These are phyloP conservation scores for Sequoiadendron giganteum DNA, from an alignment of 75 land plant species.

Conservation along the genomic window DNA sequence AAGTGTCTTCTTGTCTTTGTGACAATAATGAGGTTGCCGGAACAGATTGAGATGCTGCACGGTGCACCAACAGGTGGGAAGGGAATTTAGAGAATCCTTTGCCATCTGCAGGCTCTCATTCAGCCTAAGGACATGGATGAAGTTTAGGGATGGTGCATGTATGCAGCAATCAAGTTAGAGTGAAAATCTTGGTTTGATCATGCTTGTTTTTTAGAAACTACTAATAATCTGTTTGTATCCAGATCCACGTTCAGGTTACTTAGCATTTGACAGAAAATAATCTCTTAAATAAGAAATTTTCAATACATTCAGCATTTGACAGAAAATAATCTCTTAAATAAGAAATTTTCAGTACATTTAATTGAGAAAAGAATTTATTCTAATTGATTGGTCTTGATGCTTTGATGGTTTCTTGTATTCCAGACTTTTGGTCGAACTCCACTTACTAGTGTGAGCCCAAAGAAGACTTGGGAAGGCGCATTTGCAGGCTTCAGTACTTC, in stretches of 20 bases:
- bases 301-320: background rate
- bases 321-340: background rate
- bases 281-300: too few relatives aligned
- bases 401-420: conserved; percentile 7
- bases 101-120: background rate
- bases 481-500: conserved; percentile 78
- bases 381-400: background rate
- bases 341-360: background rate
- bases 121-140: background rate
- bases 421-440: conserved; percentile 94
- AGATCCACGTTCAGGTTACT: background rate
- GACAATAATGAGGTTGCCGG: background rate
- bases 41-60: background rate
- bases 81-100: background rate
- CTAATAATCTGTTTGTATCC: background rate
- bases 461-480: conserved; percentile 97
- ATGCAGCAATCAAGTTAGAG: background rate
- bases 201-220: background rate
- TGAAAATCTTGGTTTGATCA: background rate
- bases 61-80: background rate
- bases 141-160: background rate
- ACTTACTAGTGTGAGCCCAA: conserved; percentile 81
- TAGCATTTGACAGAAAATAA: background rate
- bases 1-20: background rate
- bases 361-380: background rate